Conservation (phyloP, 1,284 basidiomycete species). For the Leccinum pseudoinsigne region DNA sequence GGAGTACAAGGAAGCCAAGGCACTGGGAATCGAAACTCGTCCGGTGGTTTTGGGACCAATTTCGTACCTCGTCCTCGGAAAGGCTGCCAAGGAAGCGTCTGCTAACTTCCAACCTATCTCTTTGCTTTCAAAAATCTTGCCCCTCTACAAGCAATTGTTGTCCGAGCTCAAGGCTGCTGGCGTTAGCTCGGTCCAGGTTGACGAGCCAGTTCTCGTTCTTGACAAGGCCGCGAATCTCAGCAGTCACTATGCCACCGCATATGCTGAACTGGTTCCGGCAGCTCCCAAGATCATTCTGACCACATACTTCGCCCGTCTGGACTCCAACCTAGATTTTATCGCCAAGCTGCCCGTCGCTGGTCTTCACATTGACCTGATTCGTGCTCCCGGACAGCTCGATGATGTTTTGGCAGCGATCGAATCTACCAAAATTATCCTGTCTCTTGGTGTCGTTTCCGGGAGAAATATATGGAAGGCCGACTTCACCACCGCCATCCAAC, state of each 20-base stretch:
- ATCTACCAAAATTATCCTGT: slow-evolving; percentile 79
- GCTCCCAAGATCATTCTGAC: slow-evolving; percentile 93
- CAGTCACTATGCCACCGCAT: slow-evolving; percentile 82
- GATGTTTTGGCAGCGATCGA: slow-evolving; percentile 84
- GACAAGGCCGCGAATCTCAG: slow-evolving; percentile 83
- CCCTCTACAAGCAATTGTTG: slow-evolving; percentile 92
- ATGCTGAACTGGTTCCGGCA: slow-evolving; percentile 80
- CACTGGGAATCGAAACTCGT: slow-evolving; percentile 86
- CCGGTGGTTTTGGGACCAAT: slow-evolving; percentile 97
- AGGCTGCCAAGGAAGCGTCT: slow-evolving; percentile 86
- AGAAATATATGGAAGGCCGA: slow-evolving; percentile 99
- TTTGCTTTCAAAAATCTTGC: slow-evolving; percentile 88
- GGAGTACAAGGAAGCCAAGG: slow-evolving; percentile 96
- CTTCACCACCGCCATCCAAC: slow-evolving; percentile 81
- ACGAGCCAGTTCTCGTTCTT: slow-evolving; percentile 96
- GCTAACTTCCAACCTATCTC: slow-evolving; percentile 90
- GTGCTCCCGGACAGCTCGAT: slow-evolving; percentile 90
- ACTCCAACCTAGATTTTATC: slow-evolving; percentile 87
- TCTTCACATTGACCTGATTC: slow-evolving; percentile 97
- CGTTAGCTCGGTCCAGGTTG: slow-evolving; percentile 93
- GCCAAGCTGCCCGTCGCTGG: slow-evolving; percentile 93
- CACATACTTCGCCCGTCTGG: slow-evolving; percentile 97
- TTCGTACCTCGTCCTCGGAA: slow-evolving; percentile 94
- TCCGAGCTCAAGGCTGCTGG: slow-evolving; percentile 92
- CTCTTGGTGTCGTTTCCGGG: slow-evolving; percentile 96